Evolutionary conservation across 306 rosid genomes (phyloP).

Genomic region (Pyrus pyrifolia): DNA sequence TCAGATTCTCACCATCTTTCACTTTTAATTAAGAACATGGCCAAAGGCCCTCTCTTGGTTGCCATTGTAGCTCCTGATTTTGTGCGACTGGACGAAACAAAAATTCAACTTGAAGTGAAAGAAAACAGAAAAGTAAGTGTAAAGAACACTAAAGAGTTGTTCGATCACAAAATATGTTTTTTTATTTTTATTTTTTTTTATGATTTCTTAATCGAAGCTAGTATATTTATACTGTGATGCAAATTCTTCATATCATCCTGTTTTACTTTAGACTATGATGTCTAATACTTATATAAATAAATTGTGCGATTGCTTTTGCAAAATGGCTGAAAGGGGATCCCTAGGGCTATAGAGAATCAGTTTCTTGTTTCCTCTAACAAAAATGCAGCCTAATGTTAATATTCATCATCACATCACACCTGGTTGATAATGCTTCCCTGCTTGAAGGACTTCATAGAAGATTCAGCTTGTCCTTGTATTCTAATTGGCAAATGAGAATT

Average conservation of each 20-base stretch:
- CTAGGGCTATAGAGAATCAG: not conserved
- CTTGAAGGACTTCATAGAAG: not conserved
- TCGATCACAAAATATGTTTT: not conserved
- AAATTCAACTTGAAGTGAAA: constrained; percentile 24
- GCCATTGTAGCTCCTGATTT: constrained; percentile 38
- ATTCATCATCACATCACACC: not conserved
- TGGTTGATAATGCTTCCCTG: not conserved
- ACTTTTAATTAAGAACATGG: constrained; percentile 48
- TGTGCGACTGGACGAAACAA: constrained; percentile 26
- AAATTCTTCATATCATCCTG: not conserved
- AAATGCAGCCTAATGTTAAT: not conserved
- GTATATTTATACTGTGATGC: too few species aligned
- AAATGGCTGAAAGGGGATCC: not conserved
- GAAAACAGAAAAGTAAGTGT: constrained; percentile 29
- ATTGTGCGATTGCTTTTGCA: not conserved
- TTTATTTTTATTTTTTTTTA: not conserved
- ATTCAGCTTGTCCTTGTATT: not conserved
- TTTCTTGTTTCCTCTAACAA: not conserved
- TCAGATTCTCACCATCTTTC: constrained; percentile 43
- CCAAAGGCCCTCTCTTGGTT: constrained; percentile 19
- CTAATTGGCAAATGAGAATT: not conserved
- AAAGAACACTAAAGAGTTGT: not conserved
- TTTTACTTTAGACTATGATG: not conserved
- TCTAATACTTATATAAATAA: not conserved
- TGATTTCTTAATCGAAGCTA: not conserved